Conservation (phyloP, 2,329 filamentous ascomycete genomes). For the Cucurbitaria berberidis region DNA sequence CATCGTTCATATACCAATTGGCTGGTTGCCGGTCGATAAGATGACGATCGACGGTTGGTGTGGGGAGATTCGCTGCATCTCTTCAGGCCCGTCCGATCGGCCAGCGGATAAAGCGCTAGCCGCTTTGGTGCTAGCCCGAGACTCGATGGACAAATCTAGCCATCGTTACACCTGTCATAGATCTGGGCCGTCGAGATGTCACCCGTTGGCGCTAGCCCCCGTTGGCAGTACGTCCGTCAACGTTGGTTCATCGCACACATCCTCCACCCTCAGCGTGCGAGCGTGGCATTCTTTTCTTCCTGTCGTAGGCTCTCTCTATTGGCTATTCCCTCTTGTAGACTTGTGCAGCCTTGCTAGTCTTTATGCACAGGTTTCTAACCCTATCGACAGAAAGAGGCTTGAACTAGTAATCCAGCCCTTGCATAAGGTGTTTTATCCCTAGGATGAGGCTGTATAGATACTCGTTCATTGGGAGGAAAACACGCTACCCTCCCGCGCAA, state of each 20-base stretch:
- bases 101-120: not conserved
- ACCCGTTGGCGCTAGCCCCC: not conserved
- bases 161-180: not conserved
- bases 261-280: too few species aligned
- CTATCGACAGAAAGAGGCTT: too few species aligned
- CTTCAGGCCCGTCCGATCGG: not conserved
- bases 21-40: conserved; percentile 2
- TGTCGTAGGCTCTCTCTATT: not conserved
- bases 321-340: too few species aligned
- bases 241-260: too few species aligned
- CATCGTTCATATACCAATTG: not conserved
- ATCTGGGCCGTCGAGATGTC: not conserved
- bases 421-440: too few species aligned
- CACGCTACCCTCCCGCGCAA: conserved; percentile 1
- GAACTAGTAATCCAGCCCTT: too few species aligned
- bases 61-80: not conserved
- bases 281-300: too few species aligned
- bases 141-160: not conserved
- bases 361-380: too few species aligned
- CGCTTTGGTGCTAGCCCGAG: not conserved
- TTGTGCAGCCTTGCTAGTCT: too few species aligned
- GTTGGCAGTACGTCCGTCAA: too few species aligned
- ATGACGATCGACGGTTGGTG: conserved; percentile 5
- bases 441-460: too few species aligned
- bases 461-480: too few species aligned